These are phyloP conservation scores for Puccinia triticina DNA, from an alignment of 1,284 basidiomycete species.

Conservation along the genomic window DNA sequence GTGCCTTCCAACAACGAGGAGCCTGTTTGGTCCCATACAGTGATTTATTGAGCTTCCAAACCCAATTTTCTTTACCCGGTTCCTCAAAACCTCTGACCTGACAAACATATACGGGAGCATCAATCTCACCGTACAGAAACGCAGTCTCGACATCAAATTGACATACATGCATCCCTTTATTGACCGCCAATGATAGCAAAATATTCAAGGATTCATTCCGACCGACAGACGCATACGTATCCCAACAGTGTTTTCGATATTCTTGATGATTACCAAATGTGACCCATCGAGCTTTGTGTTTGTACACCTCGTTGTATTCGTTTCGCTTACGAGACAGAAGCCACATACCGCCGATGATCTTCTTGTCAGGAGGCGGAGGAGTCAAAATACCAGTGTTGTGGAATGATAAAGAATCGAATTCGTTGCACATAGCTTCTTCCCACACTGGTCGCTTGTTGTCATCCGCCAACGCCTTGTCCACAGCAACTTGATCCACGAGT, in stretches of 20 bases:
- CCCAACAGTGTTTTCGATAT: no score
- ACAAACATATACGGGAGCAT: no score
- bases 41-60: not conserved
- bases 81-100: no score
- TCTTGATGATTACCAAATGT: no score
- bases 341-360: slow-evolving; percentile 47
- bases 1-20: not conserved
- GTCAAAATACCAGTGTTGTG: slow-evolving; percentile 4
- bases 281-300: no score
- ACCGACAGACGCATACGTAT: no score
- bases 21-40: slow-evolving; percentile 30
- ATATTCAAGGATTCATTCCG: no score
- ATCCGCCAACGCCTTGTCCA: not conserved
- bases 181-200: no score
- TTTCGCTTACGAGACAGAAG: not conserved
- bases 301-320: not conserved
- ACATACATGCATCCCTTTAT: no score
- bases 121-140: no score
- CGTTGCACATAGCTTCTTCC: not conserved
- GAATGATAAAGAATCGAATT: not conserved
- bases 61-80: not conserved
- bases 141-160: no score
- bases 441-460: not conserved
- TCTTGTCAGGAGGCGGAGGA: not conserved
- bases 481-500: not conserved